Evolutionary conservation across 495 filamentous ascomycete species (phyloP).

Genomic region (Monascus purpureus): DNA sequence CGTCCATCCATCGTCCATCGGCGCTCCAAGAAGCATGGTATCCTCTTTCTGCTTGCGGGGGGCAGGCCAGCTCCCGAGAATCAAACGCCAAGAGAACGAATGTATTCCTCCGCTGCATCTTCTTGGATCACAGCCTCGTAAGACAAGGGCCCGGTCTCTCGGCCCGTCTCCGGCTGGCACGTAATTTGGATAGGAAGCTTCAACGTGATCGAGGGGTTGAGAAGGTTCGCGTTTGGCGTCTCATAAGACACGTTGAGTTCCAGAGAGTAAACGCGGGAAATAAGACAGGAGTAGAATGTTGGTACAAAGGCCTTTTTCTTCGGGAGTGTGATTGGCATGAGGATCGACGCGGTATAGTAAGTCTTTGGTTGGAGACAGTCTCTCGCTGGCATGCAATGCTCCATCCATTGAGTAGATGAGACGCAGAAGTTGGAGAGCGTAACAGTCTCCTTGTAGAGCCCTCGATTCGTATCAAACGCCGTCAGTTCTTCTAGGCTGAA

Average conservation of each 20-base stretch:
- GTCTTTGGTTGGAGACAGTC: conserved; percentile 43
- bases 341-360: conserved; percentile 54
- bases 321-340: conserved; percentile 65
- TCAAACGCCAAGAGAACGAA: not conserved
- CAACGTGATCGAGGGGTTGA: conserved; percentile 44
- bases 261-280: conserved; percentile 65
- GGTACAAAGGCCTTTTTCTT: conserved; percentile 61
- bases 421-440: conserved; percentile 53
- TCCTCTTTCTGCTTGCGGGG: not conserved
- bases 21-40: not conserved
- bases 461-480: conserved; percentile 38
- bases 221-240: conserved; percentile 38
- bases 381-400: conserved; percentile 19
- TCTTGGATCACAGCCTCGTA: conserved; percentile 13
- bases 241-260: conserved; percentile 52
- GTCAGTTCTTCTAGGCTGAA: conserved; percentile 7
- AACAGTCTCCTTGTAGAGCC: conserved; percentile 50
- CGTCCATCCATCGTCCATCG: too few relatives aligned
- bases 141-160: not conserved
- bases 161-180: not conserved
- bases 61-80: too few relatives aligned
- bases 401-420: conserved; percentile 50
- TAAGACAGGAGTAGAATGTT: conserved; percentile 78
- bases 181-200: conserved; percentile 69
- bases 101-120: conserved; percentile 7